These are phyloP conservation scores for Chondrostereum purpureum DNA, from an alignment of 1,284 basidiomycete species.

Conservation along the genomic window DNA sequence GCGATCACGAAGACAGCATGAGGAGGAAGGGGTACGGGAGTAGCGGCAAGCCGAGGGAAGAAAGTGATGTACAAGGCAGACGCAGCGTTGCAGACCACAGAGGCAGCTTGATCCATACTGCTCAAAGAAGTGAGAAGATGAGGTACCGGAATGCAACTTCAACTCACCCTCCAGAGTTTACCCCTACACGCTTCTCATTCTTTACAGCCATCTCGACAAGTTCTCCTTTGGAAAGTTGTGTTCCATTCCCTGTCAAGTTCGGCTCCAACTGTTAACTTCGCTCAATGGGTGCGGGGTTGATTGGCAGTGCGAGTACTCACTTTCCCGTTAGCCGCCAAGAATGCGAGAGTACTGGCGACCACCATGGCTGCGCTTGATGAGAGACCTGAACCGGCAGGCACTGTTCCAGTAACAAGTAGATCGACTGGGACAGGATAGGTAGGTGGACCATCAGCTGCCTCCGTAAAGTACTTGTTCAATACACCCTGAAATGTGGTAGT, in stretches of 20 bases:
- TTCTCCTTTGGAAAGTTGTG: conserved; percentile 53
- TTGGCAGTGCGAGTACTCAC: conserved; percentile 22
- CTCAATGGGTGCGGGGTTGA: background rate
- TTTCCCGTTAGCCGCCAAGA: conserved; percentile 70
- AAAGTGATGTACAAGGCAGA: conserved; percentile 78
- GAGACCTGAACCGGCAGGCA: conserved; percentile 78
- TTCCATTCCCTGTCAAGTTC: conserved; percentile 13
- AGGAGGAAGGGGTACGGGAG: conserved; percentile 50
- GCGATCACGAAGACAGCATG: conserved; percentile 71
- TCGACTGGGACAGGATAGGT: conserved; percentile 51
- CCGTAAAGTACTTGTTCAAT: conserved; percentile 54
- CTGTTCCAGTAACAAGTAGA: conserved; percentile 68
- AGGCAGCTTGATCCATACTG: conserved; percentile 82
- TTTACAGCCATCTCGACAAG: conserved; percentile 75
- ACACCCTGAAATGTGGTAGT: conserved; percentile 50
- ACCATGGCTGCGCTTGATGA: conserved; percentile 85
- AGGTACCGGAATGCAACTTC: conserved; percentile 71
- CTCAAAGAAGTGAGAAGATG: conserved; percentile 24
- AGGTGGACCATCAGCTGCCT: conserved; percentile 12
- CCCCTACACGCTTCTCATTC: conserved; percentile 78
- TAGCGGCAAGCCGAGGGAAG: conserved; percentile 66
- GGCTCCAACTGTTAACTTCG: conserved; percentile 24
- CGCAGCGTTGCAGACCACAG: conserved; percentile 63
- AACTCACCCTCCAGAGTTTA: conserved; percentile 5
- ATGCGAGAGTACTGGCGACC: conserved; percentile 74